Evolutionary conservation across 805 yeast genomes (phyloP).

Genomic region (Sugiyamaella qingdaonensis): DNA sequence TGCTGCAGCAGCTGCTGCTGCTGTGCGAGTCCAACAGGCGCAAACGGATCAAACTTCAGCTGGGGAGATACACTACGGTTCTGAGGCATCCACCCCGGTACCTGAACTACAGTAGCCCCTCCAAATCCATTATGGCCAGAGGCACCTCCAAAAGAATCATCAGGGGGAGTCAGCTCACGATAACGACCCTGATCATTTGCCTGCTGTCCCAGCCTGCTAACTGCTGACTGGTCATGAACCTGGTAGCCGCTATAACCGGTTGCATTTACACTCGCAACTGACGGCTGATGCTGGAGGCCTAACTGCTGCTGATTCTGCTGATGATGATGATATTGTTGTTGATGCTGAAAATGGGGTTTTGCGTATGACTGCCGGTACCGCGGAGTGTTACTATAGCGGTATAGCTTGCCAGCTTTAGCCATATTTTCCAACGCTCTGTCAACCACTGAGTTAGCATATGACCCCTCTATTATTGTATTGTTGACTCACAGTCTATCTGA

Average conservation of each 20-base stretch:
- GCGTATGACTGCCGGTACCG: neutral
- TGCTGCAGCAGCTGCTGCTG: neutral
- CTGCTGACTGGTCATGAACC: neutral
- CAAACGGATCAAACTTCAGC: slow-evolving; percentile 21
- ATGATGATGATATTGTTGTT: slow-evolving; percentile 1
- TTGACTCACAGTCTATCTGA: slow-evolving; percentile 15
- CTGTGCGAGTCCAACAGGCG: slow-evolving; percentile 9
- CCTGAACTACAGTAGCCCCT: neutral
- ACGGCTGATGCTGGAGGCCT: neutral
- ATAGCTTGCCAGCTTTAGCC: slow-evolving; percentile 6
- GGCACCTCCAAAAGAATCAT: neutral
- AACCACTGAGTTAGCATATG: slow-evolving; percentile 9
- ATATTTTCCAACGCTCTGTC: slow-evolving; percentile 15
- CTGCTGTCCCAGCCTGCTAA: too few relatives aligned
- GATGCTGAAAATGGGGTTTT: slow-evolving; percentile 2
- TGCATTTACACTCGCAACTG: neutral
- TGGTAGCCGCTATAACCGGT: neutral
- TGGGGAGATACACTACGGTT: slow-evolving; percentile 14
- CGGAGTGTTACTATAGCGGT: neutral
- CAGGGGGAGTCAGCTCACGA: neutral
- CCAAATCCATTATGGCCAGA: too few relatives aligned
- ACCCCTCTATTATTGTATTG: too few relatives aligned
- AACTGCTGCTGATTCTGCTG: slow-evolving; percentile 3
- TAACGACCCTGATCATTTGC: neutral
- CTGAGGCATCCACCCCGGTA: slow-evolving; percentile 1